A percentile compares a stretch with the other conserved stretches of the same genome.
Evolutionary conservation across 2,329 filamentous ascomycete species (phyloP).

Genomic region (Colletotrichum eremochloae): DNA sequence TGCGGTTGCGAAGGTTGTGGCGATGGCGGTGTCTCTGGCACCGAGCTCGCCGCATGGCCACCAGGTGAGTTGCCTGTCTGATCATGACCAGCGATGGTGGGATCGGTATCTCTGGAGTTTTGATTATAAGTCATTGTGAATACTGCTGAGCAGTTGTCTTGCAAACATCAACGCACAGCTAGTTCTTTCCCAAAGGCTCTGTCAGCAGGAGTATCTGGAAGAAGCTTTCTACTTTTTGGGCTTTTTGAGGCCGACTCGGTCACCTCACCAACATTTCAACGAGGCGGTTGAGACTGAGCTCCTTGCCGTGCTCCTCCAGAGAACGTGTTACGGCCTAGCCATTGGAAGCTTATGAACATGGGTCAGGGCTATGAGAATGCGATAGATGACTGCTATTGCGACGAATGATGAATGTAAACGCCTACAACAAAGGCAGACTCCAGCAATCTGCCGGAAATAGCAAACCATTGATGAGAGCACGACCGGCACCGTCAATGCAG

Average conservation of each 20-base stretch:
- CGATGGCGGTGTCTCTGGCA: not conserved
- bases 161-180: not conserved
- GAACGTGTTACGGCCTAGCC: not conserved
- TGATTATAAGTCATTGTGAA: not conserved
- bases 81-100: not conserved
- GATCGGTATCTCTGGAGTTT: not conserved
- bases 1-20: not conserved
- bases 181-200: not conserved
- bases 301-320: not conserved
- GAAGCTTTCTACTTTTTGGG: not conserved
- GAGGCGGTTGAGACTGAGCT: too few species aligned
- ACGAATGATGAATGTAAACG: conserved; percentile 26
- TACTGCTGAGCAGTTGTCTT: not conserved
- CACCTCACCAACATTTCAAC: not conserved
- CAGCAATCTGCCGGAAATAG: conserved; percentile 15
- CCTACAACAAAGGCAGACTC: conserved; percentile 6
- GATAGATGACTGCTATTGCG: not conserved
- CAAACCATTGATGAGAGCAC: not conserved
- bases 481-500: conserved; percentile 23
- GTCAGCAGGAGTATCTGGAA: not conserved
- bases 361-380: not conserved
- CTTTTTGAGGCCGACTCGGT: not conserved
- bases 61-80: not conserved
- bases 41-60: not conserved
- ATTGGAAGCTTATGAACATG: not conserved